Percentiles rank a stretch among this genome's conserved stretches.
Conservation (phyloP, 768 basidiomycete genomes). For the Nevesoporus exiguus region DNA sequence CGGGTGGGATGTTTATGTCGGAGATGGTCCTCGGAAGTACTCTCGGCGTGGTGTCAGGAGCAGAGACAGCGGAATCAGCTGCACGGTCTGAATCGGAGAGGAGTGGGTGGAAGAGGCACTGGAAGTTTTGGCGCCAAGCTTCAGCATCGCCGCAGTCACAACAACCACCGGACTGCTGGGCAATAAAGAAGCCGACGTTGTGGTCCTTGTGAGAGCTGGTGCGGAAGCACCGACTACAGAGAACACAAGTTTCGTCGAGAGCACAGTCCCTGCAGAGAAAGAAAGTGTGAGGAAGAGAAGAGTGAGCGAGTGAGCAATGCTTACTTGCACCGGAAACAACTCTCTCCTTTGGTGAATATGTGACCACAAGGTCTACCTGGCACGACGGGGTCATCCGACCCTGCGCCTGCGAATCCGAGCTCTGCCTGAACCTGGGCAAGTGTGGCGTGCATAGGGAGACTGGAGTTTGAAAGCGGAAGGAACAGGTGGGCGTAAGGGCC, state of each 20-base stretch:
- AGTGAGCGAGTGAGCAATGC: slow-evolving; percentile 29
- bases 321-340: slow-evolving; percentile 92
- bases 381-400: slow-evolving; percentile 53
- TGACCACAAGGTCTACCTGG: slow-evolving; percentile 80
- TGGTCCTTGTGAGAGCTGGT: slow-evolving; percentile 83
- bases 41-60: slow-evolving; percentile 41
- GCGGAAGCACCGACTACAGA: slow-evolving; percentile 89
- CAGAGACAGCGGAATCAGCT: slow-evolving; percentile 8
- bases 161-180: slow-evolving; percentile 87
- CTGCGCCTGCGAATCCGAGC: slow-evolving; percentile 53
- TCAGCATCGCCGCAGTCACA: slow-evolving; percentile 95
- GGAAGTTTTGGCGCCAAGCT: slow-evolving; percentile 70
- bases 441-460: slow-evolving; percentile 58
- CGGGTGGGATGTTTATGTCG: slow-evolving; percentile 53
- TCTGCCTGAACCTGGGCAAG: slow-evolving; percentile 69
- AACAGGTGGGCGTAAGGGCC: slow-evolving; percentile 71
- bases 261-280: slow-evolving; percentile 72
- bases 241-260: slow-evolving; percentile 82
- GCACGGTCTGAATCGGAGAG: slow-evolving; percentile 18
- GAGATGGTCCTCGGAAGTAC: slow-evolving; percentile 37
- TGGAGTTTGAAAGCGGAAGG: slow-evolving; percentile 59
- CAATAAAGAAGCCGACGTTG: slow-evolving; percentile 91
- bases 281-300: neutral
- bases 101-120: slow-evolving; percentile 76
- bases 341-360: slow-evolving; percentile 88